Evolutionary conservation across 179 eudicot genomes (phyloP), one percentile per base, ranked within the genome.

Genomic region (Drosera spatulata): DNA sequence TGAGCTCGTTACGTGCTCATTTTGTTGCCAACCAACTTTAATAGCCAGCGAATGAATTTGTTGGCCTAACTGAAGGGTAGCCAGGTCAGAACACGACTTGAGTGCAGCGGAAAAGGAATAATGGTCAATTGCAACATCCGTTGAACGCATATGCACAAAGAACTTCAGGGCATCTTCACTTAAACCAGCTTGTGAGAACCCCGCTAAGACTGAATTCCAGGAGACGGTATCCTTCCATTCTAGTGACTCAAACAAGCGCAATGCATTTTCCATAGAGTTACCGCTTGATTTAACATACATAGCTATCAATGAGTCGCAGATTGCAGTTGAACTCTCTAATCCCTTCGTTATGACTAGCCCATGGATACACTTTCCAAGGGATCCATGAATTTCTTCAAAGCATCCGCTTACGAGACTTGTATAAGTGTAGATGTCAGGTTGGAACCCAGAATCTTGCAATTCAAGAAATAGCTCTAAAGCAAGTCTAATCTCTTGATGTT

Each of bases 201-300:
- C 97, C 9, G 77, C 81, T 63, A 87, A 70, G 65, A 91, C 77
- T 44, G 96, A 82, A 76, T 91, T 91, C 94, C 96, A 87, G 15
- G 97, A 79, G 40, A 91, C 91, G 38, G 56, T 63, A 58, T 91
- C 97, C 71, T 71, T 91, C 4, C 61, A 54, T 13, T 73, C 72
- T 73, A 83, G 72, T 41, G 51, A 61, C 3, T 80, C 85, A 66
- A 85, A 91, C 69, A 91, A 11, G 60, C 66, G 71, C 38, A 80
- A 9, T 11, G 95, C 97, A 73, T 87, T 83, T 53, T 73, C 83
- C 71, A 80, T 71, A 45, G 62, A 64, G n/a, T 56, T 75, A 58
- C 46, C 68, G 66, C 69, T 63, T 8, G 70, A 71, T 65, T 77
- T 82, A 47, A 83, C 54, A 74, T 91, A 87, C 96, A 91, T 85